phyloP scores from a whole-genome alignment of 768 basidiomycete genomes.

The Serendipita vermifera region DNA sequence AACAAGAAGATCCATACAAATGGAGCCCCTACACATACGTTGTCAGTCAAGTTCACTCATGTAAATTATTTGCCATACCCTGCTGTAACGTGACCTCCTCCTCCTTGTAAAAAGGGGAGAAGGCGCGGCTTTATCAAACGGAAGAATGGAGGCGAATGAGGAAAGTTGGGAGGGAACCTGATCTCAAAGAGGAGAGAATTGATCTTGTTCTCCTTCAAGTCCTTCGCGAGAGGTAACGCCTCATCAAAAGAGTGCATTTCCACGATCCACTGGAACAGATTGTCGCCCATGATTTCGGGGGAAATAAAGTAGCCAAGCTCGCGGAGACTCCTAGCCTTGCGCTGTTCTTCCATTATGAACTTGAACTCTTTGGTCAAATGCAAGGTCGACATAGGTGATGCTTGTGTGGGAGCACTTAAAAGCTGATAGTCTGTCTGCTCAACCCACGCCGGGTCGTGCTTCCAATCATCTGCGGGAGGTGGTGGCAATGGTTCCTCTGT shows the following conservation, averaged over 20 bases:
- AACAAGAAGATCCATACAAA: conserved; percentile 62
- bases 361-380: conserved; percentile 51
- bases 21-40: conserved; percentile 41
- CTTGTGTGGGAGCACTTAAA: conserved; percentile 48
- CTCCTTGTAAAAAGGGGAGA: conserved; percentile 47
- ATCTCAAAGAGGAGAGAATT: conserved; percentile 63
- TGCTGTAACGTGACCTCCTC: conserved; percentile 55
- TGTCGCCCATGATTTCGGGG: conserved; percentile 49
- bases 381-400: conserved; percentile 40
- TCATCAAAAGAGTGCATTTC: conserved; percentile 52
- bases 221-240: conserved; percentile 45
- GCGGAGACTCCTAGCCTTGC: conserved; percentile 28
- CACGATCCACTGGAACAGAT: conserved; percentile 60
- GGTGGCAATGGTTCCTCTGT: background rate
- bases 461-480: conserved; percentile 37
- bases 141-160: conserved; percentile 62
- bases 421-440: conserved; percentile 30
- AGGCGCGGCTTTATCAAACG: conserved; percentile 62
- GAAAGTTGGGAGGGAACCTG: conserved; percentile 51
- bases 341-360: conserved; percentile 48
- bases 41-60: conserved; percentile 7
- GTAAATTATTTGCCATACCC: conserved; percentile 23
- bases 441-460: conserved; percentile 41
- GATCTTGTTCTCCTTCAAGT: conserved; percentile 39
- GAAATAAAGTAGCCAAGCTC: conserved; percentile 64